These are phyloP conservation scores for Chondrus crispus DNA, from an alignment of 23 red algal genomes.

Conservation along the genomic window DNA sequence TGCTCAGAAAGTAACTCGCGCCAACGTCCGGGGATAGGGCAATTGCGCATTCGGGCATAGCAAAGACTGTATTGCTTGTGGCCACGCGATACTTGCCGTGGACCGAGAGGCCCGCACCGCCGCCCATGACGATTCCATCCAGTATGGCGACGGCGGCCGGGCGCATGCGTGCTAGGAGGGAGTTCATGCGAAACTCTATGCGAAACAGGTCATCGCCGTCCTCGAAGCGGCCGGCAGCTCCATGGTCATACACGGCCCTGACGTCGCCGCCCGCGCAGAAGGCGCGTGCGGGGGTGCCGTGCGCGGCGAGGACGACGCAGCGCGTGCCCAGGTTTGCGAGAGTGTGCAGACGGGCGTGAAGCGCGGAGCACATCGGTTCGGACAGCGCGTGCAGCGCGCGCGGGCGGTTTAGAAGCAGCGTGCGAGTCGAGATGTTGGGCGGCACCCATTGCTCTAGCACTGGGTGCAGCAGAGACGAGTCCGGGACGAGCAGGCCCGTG, in stretches of 20 bases:
- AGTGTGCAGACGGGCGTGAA: neutral
- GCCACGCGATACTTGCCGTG: slow-evolving; percentile 81
- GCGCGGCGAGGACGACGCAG: slow-evolving; percentile 41
- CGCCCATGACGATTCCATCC: slow-evolving; percentile 97
- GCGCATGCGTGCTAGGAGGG: slow-evolving; percentile 44
- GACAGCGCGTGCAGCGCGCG: slow-evolving; percentile 58
- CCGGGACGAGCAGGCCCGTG: neutral
- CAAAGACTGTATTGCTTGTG: slow-evolving; percentile 79
- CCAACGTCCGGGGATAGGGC: slow-evolving; percentile 90
- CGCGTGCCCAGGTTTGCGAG: neutral
- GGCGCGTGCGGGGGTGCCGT: neutral
- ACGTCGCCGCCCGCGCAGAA: slow-evolving; percentile 97
- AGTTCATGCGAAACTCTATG: slow-evolving; percentile 68
- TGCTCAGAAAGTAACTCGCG: slow-evolving; percentile 71
- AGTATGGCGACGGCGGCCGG: slow-evolving; percentile 62
- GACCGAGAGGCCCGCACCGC: slow-evolving; percentile 84
- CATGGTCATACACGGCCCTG: neutral
- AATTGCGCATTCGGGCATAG: slow-evolving; percentile 93
- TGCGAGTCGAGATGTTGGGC: neutral
- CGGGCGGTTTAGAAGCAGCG: slow-evolving; percentile 63
- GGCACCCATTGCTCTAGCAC: neutral
- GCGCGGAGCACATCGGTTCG: slow-evolving; percentile 34
- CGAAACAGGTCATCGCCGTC: slow-evolving; percentile 60
- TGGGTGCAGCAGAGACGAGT: neutral
- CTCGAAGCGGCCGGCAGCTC: neutral